These are phyloP conservation scores for Lenwebbia sp. DNA, from an alignment of 345 rosid genomes.

Conservation along the genomic window DNA sequence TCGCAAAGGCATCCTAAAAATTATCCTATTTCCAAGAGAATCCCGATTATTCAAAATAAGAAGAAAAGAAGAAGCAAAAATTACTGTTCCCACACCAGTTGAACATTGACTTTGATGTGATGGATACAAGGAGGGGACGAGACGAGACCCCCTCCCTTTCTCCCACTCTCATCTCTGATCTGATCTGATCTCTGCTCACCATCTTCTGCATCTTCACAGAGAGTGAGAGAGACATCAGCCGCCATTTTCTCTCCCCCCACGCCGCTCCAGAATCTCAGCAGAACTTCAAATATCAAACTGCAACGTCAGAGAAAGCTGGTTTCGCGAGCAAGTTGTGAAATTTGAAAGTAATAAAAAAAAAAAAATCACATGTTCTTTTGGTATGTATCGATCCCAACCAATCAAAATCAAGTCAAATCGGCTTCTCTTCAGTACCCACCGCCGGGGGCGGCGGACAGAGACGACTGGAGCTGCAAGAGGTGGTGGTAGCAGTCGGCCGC, in stretches of 20 bases:
- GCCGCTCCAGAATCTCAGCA: not conserved
- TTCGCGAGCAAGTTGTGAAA: not conserved
- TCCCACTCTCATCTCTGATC: not conserved
- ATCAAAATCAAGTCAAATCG: not conserved
- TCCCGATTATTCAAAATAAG: not conserved
- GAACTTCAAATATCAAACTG: not conserved
- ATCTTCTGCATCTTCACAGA: too few relatives aligned
- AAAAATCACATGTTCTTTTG: not conserved
- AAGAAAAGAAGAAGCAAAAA: not conserved
- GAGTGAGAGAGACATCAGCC: not conserved
- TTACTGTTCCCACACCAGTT: not conserved
- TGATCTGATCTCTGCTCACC: too few relatives aligned
- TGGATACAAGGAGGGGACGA: not conserved
- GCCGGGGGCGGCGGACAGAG: constrained; percentile 22
- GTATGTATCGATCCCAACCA: not conserved
- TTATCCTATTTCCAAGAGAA: not conserved
- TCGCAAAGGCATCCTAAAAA: not conserved
- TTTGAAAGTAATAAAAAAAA: not conserved
- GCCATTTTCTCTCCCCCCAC: not conserved
- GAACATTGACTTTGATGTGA: not conserved
- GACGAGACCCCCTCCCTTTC: not conserved
- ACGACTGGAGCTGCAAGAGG: constrained; percentile 76
- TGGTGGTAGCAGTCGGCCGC: constrained; percentile 98
- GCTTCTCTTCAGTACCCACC: not conserved
- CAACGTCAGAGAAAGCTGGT: not conserved